Base-by-base conservation (phyloP, 1,284 basidiomycete genomes). In the Cystobasidium sp. region DNA sequence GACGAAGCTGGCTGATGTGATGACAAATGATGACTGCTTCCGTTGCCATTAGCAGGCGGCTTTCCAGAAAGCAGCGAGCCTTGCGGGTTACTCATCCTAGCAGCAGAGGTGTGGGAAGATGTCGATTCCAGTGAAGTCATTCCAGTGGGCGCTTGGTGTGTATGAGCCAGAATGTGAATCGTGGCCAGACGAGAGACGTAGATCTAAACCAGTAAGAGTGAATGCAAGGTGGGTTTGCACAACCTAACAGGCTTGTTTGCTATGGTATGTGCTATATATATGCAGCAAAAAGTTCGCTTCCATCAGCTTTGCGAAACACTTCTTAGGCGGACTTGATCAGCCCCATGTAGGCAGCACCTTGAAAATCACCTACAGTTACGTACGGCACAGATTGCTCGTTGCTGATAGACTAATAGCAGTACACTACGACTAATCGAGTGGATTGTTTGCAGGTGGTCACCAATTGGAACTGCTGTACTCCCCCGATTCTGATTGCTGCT, bases 51-150 rank as follows among this genome's bases (percentile, higher is more conserved):
- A 47, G 14, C 31, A 41, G 49, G 18, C 6, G 47, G 44, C 43
- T 68, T 49, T 37, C 53, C 43, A 37, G 39, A 12, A 39, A 59
- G 55, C 53, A 55, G 39, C 0, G 44, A 47, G 55, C 64, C 64
- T 31, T 66, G 64, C n/a, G 47, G 47, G 64, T 66, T 66, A 31
- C 51, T 53, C 64, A 66, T 66, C 51, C 49, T 52, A 14, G 49
- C 64, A 52, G 49, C 64, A 39, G 64, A 66, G 51, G 53, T 47
- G 64, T 66, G 64, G 37, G 64, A 66, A 22, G 49, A 53, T 39
- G 64, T 66, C 49, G 64, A 66, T 43, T 66, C 64, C 24, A 66
- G 64, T 53, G 64, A 66, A 66, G 64, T 66, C 64, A 66, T 66
- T 47, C 22, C 37, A 6, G 12, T 5, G 47, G 22, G 51, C n/a